Evolutionary conservation across 2,329 filamentous ascomycete genomes (phyloP).

Genomic region (Sporothrix euskadiensis): DNA sequence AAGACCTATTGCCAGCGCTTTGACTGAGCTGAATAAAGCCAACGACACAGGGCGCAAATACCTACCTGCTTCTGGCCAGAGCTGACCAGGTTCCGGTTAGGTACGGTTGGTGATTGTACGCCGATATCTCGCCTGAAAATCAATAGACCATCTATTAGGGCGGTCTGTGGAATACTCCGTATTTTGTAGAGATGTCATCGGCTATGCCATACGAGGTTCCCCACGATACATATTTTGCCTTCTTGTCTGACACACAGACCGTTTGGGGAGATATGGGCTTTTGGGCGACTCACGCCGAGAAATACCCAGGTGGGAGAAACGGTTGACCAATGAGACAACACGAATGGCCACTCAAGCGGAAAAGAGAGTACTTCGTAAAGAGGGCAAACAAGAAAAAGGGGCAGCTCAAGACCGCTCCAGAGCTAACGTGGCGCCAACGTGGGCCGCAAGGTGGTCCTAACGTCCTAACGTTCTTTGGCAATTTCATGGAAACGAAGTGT

Average conservation of each 20-base stretch:
- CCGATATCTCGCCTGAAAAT: neutral
- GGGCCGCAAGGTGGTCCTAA: slow-evolving; percentile 5
- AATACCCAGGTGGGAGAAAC: neutral
- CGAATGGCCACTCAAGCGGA: neutral
- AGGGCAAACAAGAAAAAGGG: neutral
- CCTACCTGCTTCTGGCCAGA: neutral
- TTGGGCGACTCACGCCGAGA: neutral
- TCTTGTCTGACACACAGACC: neutral
- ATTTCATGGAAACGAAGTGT: neutral
- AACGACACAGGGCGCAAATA: neutral
- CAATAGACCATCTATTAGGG: neutral
- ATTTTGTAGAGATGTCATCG: neutral
- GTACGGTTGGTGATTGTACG: neutral
- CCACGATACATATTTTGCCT: neutral
- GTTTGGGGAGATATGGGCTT: neutral
- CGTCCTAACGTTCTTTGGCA: slow-evolving; percentile 19
- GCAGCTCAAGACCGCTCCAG: slow-evolving; percentile 2
- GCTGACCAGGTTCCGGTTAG: neutral
- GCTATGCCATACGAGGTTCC: neutral
- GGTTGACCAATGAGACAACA: slow-evolving; percentile 8
- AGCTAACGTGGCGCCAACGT: slow-evolving; percentile 1
- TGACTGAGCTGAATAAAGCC: neutral
- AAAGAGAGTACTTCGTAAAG: neutral
- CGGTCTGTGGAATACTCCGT: neutral
- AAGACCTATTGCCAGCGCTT: neutral